Evolutionary conservation across 176 grass and related monocot species (phyloP), one percentile per base, ranked within the genome.

Genomic region (Triticum turgidum): DNA sequence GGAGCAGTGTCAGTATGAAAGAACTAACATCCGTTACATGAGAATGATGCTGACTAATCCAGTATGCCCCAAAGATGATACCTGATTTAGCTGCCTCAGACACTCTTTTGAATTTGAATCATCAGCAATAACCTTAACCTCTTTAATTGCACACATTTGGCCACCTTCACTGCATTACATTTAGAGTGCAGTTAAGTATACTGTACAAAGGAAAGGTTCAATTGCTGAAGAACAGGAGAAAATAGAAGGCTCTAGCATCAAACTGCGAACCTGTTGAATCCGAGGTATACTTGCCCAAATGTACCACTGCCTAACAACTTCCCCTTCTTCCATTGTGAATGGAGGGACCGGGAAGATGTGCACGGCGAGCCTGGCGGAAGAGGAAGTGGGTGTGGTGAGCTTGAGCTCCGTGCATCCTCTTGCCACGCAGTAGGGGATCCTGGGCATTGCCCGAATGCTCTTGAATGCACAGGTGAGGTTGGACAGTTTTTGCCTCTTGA

Each of bases 121-220:
- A 83, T 99, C 97, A 84, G 94, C 92, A 85, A 99, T 92, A 74
- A 96, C 88, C 64, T 92, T 88, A 78, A 99, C 97, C 86, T 99
- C 97, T 91, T 99, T 99, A 91, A 99, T 94, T 82, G 97, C 97
- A 93, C 97, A 99, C 94, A 96, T 92, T 65, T 92, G 93, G 32
- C 94, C 97, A 3, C 97, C 91, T 86, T 92, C 87, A 80, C 97
- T 98, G 92, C 63, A 82, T 82, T 69, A 22, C 8, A 37, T 82
- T 81, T 81, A 32, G 14, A 52, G 69, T 51, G 52, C 3, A 69
- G 42, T 6, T 91, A 73, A 78, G 71, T 65, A 65, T 58, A 41
- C 15, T 58, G 20, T 25, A 44, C 24, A 22, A 58, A 56, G 75
- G 5, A 59, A 83, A 35, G 54, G 33, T 73, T 41, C 18, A 61